Evolutionary conservation across 2,329 filamentous ascomycete genomes (phyloP).

Genomic region (Phialophora chinensis): DNA sequence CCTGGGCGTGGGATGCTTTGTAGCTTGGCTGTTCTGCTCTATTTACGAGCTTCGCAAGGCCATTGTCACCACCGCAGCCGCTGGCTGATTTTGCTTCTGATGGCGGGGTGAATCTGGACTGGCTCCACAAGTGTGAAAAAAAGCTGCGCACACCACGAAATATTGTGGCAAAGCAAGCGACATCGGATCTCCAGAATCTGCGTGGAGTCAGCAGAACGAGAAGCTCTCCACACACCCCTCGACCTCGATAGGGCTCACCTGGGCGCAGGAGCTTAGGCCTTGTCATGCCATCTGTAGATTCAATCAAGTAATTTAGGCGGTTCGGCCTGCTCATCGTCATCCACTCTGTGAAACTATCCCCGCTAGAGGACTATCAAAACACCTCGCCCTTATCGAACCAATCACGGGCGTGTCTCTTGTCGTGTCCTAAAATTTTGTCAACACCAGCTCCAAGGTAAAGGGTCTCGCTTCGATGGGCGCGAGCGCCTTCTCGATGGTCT

Average conservation of each 20-base stretch:
- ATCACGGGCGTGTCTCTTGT: constrained; percentile 18
- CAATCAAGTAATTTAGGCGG: neutral
- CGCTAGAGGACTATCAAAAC: constrained; percentile 11
- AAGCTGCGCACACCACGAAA: neutral
- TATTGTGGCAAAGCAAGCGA: constrained; percentile 16
- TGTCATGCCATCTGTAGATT: neutral
- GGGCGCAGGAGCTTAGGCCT: neutral
- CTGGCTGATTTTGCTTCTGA: constrained; percentile 20
- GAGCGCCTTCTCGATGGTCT: neutral
- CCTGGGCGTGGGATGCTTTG: constrained; percentile 5
- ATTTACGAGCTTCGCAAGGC: neutral
- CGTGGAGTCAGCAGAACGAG: neutral
- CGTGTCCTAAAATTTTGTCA: constrained; percentile 24
- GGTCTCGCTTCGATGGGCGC: constrained; percentile 18
- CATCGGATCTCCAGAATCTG: constrained; percentile 27
- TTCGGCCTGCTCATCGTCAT: neutral
- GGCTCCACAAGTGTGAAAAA: neutral
- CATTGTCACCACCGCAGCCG: neutral
- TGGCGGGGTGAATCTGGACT: neutral
- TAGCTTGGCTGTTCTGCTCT: neutral
- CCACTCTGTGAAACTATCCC: neutral
- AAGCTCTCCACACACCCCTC: neutral
- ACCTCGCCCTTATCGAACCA: constrained; percentile 34
- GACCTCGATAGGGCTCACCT: neutral
- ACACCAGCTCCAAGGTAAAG: constrained; percentile 13